Evolutionary conservation across 345 rosid species (phyloP).

Genomic region (Bruguiera gymnorhiza): DNA sequence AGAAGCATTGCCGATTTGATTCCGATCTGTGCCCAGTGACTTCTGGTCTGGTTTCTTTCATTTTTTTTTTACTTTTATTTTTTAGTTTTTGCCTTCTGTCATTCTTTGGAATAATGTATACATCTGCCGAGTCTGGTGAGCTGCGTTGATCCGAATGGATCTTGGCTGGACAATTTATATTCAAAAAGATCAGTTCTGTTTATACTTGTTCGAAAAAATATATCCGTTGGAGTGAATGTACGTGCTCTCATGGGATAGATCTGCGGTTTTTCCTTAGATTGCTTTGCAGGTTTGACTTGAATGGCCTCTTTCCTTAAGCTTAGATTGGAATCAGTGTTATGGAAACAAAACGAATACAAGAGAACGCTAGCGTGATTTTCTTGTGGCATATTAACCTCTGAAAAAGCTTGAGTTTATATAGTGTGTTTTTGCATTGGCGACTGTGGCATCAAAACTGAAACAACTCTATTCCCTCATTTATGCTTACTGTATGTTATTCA

Average conservation of each 20-base stretch:
- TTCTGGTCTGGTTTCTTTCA: not conserved
- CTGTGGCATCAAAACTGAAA: no score
- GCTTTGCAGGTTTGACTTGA: not conserved
- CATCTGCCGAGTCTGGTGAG: slow-evolving; percentile 15
- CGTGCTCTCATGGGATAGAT: slow-evolving; percentile 21
- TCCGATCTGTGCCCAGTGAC: slow-evolving; percentile 20
- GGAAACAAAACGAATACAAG: no score
- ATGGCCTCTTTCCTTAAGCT: not conserved
- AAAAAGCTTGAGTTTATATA: no score
- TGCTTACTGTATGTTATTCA: no score
- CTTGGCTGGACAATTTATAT: not conserved
- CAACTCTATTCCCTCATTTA: no score
- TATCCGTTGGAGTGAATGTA: not conserved
- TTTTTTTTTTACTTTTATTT: not conserved
- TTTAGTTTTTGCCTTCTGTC: not conserved
- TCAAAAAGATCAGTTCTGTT: not conserved
- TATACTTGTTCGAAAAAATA: not conserved
- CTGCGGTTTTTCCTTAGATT: slow-evolving; percentile 9
- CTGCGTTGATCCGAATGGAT: slow-evolving; percentile 18
- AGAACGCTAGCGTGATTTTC: not conserved
- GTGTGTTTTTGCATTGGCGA: no score
- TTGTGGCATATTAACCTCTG: not conserved
- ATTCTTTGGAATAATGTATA: not conserved
- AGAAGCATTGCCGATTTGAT: slow-evolving; percentile 6
- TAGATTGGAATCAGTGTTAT: not conserved